Base-by-base conservation (phyloP, 257 asterid species). In the Leonotis leonurus region DNA sequence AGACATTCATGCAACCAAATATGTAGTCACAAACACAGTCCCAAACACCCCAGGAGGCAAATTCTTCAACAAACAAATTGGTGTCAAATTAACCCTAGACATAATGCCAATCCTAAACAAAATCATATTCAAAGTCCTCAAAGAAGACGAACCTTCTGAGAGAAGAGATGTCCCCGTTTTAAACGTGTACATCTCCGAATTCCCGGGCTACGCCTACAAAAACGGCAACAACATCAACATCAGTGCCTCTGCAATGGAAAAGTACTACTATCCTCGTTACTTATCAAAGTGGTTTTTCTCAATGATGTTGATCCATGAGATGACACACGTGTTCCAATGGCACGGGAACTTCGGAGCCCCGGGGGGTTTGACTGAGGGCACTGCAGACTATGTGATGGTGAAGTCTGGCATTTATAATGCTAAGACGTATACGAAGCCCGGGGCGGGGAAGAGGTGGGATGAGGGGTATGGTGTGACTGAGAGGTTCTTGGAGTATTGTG, bases 321-420 rank as follows among this genome's bases (percentile, higher is more conserved):
- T 40, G 73, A 35, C 78, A 0, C 88, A 81, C 2, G 46, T 81
- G 11, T 78, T 75, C 69, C 87, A 75, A 20, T 76, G 84, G 80
- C 64, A 70, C 3, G 87, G 85, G 1, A 62, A 76, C 0, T 73
- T 78, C 1, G 29, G 27, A 0, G 70, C 84, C 18, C 80, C 78
- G 0, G 73, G 74, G 0, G 80, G 82, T 0, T 26, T 81, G 11
- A 71, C 75, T 0, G 79, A 72, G 69, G 86, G 86, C 21, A 67
- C 79, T 1, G 84, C 84, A 2, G 87, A 81, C 21, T 81, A 54
- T 11, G 80, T 81, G 62, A 73, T 78, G 77, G 65, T 81, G 8
- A 78, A 71, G 56, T 75, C 77, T 1, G 77, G 80, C 1, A 14
- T 8, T 0, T 58, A 37, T 3, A 0, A 25, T 2, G 8, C 8